Evolutionary conservation across 192 early-diverging fungal genomes (phyloP).

Genomic region (Jimgerdemannia flammicorona): DNA sequence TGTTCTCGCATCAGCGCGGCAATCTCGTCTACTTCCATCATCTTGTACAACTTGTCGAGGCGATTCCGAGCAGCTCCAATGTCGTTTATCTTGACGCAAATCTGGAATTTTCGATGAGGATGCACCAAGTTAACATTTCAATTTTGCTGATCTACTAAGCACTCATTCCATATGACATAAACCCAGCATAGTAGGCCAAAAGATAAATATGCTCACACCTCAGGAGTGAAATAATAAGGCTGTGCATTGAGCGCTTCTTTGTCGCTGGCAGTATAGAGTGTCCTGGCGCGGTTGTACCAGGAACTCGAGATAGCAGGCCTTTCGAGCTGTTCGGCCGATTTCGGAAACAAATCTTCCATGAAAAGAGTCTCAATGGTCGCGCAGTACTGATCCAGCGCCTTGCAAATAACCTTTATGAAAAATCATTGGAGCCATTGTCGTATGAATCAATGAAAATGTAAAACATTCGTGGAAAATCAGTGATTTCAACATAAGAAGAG

Average conservation of each 20-base stretch:
- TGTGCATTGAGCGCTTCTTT: not conserved
- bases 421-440: not conserved
- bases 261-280: not conserved
- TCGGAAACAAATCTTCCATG: slow-evolving; percentile 35
- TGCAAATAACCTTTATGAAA: slow-evolving; percentile 44
- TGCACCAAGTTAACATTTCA: not conserved
- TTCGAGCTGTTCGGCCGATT: not conserved
- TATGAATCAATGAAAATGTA: not conserved
- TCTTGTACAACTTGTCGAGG: slow-evolving; percentile 49
- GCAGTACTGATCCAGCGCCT: slow-evolving; percentile 62
- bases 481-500: not conserved
- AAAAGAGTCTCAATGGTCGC: slow-evolving; percentile 44
- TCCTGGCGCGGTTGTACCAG: not conserved
- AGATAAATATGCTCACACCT: slow-evolving; percentile 25
- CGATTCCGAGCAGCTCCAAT: slow-evolving; percentile 48
- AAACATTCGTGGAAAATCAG: not conserved
- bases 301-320: not conserved
- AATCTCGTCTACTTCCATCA: slow-evolving; percentile 53
- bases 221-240: slow-evolving; percentile 46
- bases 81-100: slow-evolving; percentile 56
- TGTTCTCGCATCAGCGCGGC: slow-evolving; percentile 39
- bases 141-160: not conserved
- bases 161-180: not conserved
- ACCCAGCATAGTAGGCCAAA: not conserved
- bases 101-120: slow-evolving; percentile 18